These are phyloP conservation scores for Naganishia friedmannii DNA, from an alignment of 768 basidiomycete species.

Conservation along the genomic window DNA sequence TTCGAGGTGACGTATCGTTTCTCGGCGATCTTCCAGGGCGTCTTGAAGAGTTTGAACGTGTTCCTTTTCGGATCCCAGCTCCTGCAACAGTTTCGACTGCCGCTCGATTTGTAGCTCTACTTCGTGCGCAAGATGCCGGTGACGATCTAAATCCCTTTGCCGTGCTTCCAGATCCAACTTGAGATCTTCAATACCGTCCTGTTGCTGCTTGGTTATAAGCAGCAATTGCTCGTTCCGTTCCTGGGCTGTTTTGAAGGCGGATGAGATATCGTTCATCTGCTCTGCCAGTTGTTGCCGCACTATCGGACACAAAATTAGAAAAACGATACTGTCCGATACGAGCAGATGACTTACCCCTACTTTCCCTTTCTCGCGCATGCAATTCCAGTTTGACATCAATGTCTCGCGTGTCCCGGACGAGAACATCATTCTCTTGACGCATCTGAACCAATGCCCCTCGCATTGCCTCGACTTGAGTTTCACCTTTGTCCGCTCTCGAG, in stretches of 20 bases:
- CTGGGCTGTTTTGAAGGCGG: background rate
- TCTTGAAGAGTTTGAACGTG: too few species aligned
- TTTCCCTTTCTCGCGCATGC: conserved; percentile 18
- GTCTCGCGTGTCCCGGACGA: conserved; percentile 2
- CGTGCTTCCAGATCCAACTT: background rate
- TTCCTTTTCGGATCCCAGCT: background rate
- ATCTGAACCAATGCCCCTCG: background rate
- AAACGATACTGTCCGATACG: too few species aligned
- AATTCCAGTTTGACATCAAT: conserved; percentile 12
- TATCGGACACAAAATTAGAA: background rate
- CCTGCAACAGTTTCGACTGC: background rate
- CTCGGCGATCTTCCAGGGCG: background rate
- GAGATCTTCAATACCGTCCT: background rate
- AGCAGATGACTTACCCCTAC: background rate
- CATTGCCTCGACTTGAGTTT: background rate
- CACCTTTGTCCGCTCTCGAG: background rate
- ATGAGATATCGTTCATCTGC: background rate
- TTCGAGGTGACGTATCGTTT: background rate
- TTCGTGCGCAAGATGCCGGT: background rate
- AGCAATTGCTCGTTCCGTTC: too few species aligned
- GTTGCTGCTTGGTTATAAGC: background rate
- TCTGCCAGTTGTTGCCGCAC: conserved; percentile 6
- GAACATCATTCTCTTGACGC: background rate
- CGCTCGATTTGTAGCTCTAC: background rate
- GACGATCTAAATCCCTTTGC: background rate